A percentile compares a stretch with the other conserved stretches of the same genome.
These are phyloP conservation scores for Adiantum capillusveneris DNA, from an alignment of 75 land plant genomes.

Conservation along the genomic window DNA sequence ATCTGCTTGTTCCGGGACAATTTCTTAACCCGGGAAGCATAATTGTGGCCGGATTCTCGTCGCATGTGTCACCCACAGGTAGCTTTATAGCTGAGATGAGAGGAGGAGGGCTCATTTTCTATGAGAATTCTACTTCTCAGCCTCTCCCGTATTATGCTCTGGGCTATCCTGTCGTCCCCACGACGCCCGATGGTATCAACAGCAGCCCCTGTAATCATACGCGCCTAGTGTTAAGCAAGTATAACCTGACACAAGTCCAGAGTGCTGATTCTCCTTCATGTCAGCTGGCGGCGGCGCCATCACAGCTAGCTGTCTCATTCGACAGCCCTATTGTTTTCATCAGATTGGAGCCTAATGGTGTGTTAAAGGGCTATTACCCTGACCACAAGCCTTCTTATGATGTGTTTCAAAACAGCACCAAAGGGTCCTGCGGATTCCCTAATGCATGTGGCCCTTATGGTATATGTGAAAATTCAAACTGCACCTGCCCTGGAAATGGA, in stretches of 20 bases:
- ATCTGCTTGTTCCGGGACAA: conserved; percentile 30
- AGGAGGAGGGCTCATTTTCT: too few relatives aligned
- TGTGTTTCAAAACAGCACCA: conserved; percentile 10
- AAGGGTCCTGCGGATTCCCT: conserved; percentile 12
- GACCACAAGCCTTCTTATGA: conserved; percentile 1
- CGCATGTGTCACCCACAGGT: too few relatives aligned
- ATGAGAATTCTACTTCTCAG: not conserved
- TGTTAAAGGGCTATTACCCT: conserved; percentile 3
- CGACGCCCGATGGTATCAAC: not conserved
- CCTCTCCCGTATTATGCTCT: conserved; percentile 2
- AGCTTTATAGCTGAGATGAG: too few relatives aligned
- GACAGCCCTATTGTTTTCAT: conserved; percentile 7
- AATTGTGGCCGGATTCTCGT: not conserved
- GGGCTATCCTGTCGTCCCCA: conserved; percentile 5
- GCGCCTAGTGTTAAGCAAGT: too few relatives aligned
- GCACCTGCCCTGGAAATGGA: conserved; percentile 17
- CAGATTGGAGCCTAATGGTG: conserved; percentile 10
- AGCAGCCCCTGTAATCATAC: too few relatives aligned
- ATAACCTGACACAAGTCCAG: too few relatives aligned
- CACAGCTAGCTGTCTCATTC: not conserved
- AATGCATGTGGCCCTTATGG: conserved; percentile 32
- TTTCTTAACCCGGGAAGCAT: conserved; percentile 8
- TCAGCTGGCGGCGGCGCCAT: not conserved
- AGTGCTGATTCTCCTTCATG: too few relatives aligned
- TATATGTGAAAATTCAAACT: conserved; percentile 15